A percentile compares a stretch with the other conserved stretches of the same genome.
Evolutionary conservation across 2,329 filamentous ascomycete species (phyloP).

Genomic region (Pseudocercospora vitis): DNA sequence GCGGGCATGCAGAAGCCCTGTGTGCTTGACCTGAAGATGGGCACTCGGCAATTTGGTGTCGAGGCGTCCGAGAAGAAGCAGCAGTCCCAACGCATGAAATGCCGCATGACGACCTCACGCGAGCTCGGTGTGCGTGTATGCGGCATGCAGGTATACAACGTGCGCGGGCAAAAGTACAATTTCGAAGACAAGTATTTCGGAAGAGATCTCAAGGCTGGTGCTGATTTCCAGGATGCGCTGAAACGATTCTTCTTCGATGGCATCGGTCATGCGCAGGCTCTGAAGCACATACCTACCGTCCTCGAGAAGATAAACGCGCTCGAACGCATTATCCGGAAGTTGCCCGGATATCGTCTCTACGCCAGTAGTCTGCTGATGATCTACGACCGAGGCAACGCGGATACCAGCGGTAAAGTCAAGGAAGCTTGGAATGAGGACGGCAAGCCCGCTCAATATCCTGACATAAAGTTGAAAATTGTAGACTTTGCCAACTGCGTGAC

Average conservation of each 20-base stretch:
- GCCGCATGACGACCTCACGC: constrained; percentile 84
- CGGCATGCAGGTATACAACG: constrained; percentile 95
- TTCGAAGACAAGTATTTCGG: constrained; percentile 99
- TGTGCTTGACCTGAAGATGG: constrained; percentile 98
- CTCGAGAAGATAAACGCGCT: constrained; percentile 79
- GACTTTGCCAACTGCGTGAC: constrained; percentile 98
- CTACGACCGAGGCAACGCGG: constrained; percentile 78
- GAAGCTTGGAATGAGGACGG: constrained; percentile 15
- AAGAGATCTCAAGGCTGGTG: constrained; percentile 79
- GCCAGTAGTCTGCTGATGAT: constrained; percentile 92
- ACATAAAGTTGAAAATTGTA: constrained; percentile 91
- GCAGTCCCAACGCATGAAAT: constrained; percentile 88
- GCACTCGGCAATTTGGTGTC: constrained; percentile 92
- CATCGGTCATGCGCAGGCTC: constrained; percentile 73
- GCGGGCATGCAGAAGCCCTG: constrained; percentile 95
- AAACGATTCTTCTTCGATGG: constrained; percentile 91
- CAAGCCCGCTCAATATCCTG: constrained; percentile 28
- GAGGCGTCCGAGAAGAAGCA: constrained; percentile 91
- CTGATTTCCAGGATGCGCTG: constrained; percentile 84
- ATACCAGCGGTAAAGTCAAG: constrained; percentile 48
- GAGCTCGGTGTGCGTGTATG: constrained; percentile 91
- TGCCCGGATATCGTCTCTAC: constrained; percentile 90
- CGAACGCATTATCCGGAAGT: constrained; percentile 75
- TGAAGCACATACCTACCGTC: constrained; percentile 83
- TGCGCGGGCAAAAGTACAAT: constrained; percentile 76